A percentile compares a stretch with the other conserved stretches of the same genome.
Evolutionary conservation across 2,329 filamentous ascomycete species (phyloP).

Genomic region (Trichoderma sp.): DNA sequence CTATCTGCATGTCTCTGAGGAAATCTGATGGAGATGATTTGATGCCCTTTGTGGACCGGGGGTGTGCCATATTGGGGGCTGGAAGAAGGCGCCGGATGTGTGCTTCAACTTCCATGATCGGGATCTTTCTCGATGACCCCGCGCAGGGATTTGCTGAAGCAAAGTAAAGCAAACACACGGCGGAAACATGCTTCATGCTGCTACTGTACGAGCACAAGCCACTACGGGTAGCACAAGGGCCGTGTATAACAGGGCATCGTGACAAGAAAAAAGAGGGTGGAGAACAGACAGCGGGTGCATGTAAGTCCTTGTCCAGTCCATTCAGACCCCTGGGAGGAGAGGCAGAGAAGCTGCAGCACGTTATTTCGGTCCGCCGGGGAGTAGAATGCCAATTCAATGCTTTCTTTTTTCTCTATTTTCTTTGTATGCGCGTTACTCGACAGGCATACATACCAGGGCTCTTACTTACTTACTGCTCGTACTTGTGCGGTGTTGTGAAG

Average conservation of each 20-base stretch:
- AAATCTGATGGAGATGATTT: neutral
- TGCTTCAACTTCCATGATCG: constrained; percentile 3
- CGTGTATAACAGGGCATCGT: neutral
- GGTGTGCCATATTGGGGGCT: neutral
- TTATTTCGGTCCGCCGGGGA: neutral
- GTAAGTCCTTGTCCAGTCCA: neutral
- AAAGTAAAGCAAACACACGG: neutral
- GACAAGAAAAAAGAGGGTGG: neutral
- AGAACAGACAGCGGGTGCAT: neutral
- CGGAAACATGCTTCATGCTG: neutral
- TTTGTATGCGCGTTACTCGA: neutral
- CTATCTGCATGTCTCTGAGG: constrained; percentile 5
- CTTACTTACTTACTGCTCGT: neutral
- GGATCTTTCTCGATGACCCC: neutral
- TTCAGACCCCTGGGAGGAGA: neutral
- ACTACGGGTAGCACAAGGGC: neutral
- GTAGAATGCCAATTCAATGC: neutral
- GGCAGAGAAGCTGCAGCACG: neutral
- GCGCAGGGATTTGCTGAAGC: neutral
- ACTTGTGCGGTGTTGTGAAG: neutral
- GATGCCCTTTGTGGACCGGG: neutral
- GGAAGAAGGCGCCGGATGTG: neutral
- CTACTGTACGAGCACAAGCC: neutral
- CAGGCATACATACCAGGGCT: neutral
- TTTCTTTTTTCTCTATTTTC: neutral